Conservation (phyloP, 1,284 basidiomycete species). For the Cryptococcus sp. region DNA sequence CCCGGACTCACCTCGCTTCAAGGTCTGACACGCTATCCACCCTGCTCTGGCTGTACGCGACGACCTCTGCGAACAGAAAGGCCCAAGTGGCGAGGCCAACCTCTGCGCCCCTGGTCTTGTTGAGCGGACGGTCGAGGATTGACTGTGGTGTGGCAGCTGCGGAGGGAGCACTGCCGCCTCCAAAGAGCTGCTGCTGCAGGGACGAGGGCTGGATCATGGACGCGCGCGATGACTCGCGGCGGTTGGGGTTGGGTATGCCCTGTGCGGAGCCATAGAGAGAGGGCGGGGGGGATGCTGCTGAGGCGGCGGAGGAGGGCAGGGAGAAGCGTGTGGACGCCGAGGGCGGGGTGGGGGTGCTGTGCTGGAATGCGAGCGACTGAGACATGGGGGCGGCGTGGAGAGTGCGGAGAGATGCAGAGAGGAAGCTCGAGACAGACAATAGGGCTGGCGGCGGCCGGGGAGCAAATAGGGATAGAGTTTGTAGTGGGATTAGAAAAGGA, state of each 20-base stretch:
- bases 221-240: slow-evolving; percentile 10
- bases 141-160: background rate
- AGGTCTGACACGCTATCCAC: slow-evolving; percentile 93
- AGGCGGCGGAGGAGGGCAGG: slow-evolving; percentile 16
- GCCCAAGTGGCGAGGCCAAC: slow-evolving; percentile 77
- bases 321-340: slow-evolving; percentile 17
- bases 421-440: background rate
- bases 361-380: slow-evolving; percentile 8
- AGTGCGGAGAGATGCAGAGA: background rate
- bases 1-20: slow-evolving; percentile 63
- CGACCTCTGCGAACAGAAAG: slow-evolving; percentile 85
- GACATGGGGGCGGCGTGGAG: slow-evolving; percentile 5
- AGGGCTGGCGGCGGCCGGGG: no score
- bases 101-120: slow-evolving; percentile 74
- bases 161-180: background rate
- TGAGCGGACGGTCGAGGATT: slow-evolving; percentile 77
- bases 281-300: slow-evolving; percentile 16
- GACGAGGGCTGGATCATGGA: slow-evolving; percentile 16
- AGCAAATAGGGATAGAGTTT: no score
- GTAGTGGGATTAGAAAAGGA: background rate
- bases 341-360: background rate
- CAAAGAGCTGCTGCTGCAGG: slow-evolving; percentile 30
- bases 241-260: slow-evolving; percentile 7
- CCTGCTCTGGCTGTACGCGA: slow-evolving; percentile 91
- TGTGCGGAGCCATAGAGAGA: slow-evolving; percentile 13